phyloP scores from a whole-genome alignment of 169 alveolate species.

The Theileria sp. region DNA sequence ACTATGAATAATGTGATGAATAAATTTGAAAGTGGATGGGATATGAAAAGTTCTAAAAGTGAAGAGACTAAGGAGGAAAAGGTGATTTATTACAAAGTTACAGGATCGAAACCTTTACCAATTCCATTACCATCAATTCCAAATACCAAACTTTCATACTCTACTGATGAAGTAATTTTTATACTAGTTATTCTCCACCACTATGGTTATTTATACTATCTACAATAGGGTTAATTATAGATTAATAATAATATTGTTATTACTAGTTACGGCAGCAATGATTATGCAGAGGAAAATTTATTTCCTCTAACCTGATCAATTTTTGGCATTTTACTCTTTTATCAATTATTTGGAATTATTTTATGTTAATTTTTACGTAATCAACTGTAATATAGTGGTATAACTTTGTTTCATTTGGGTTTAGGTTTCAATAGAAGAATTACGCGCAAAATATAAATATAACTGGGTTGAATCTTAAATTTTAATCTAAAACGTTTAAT shows the following conservation, averaged over 20 bases:
- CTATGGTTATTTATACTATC: neutral
- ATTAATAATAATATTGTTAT: no score
- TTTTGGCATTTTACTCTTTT: neutral
- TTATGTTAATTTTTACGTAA: neutral
- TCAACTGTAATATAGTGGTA: no score
- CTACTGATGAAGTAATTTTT: constrained; percentile 35
- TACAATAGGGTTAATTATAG: no score
- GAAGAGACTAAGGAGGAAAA: neutral
- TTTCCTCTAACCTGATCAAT: no score
- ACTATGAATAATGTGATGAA: neutral
- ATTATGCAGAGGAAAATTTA: no score
- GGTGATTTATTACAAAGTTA: constrained; percentile 37
- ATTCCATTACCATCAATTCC: constrained; percentile 60
- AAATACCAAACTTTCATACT: constrained; percentile 52
- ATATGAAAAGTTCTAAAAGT: neutral
- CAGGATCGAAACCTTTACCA: constrained; percentile 55
- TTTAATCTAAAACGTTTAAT: neutral
- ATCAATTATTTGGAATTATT: no score
- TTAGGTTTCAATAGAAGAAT: constrained; percentile 61
- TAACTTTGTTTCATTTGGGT: neutral
- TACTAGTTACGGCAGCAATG: no score
- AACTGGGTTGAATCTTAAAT: constrained; percentile 38
- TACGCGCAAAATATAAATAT: constrained; percentile 40
- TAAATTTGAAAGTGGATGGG: neutral
- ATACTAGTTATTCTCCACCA: no score